Percentiles rank a stretch among this genome's conserved stretches.
phyloP scores from a whole-genome alignment of 805 yeast genomes.

The Yamadazyma nakazawae region DNA sequence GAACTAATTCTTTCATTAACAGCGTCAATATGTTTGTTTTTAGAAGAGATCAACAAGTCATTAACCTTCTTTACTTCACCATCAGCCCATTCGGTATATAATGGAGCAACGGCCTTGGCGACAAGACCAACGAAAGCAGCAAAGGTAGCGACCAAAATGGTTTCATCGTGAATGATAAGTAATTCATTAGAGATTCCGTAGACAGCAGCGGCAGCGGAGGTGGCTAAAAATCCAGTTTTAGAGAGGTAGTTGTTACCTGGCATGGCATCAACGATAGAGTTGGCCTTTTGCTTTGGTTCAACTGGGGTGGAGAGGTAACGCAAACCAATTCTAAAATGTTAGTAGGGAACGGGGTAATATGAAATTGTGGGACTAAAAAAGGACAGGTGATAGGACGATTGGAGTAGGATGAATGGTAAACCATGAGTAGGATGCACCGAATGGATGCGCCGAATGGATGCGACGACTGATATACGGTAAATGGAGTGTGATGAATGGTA shows the following conservation, averaged over 20 bases:
- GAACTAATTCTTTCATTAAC: conserved; percentile 88
- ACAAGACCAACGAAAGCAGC: conserved; percentile 68
- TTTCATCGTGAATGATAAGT: conserved; percentile 91
- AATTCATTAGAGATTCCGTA: conserved; percentile 93
- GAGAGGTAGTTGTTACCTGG: conserved; percentile 88
- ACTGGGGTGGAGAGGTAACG: conserved; percentile 66
- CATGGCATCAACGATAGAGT: conserved; percentile 82
- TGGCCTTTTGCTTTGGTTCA: conserved; percentile 90
- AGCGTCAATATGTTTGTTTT: conserved; percentile 86
- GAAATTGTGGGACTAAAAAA: too few species aligned
- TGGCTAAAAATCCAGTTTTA: conserved; percentile 93
- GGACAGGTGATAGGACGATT: too few species aligned
- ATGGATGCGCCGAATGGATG: too few species aligned
- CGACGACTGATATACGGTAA: too few species aligned
- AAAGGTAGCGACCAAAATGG: conserved; percentile 79
- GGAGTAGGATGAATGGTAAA: too few species aligned
- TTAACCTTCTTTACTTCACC: conserved; percentile 78
- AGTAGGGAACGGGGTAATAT: conserved; percentile 20
- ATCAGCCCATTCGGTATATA: conserved; percentile 92
- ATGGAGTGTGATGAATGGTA: too few species aligned
- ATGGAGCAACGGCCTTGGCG: conserved; percentile 89
- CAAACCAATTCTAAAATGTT: conserved; percentile 51
- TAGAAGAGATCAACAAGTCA: conserved; percentile 79
- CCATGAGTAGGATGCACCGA: too few species aligned
- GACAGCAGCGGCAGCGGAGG: conserved; percentile 89